Evolutionary conservation across 192 early-diverging fungal genomes (phyloP).

Genomic region (Coemansia erecta): DNA sequence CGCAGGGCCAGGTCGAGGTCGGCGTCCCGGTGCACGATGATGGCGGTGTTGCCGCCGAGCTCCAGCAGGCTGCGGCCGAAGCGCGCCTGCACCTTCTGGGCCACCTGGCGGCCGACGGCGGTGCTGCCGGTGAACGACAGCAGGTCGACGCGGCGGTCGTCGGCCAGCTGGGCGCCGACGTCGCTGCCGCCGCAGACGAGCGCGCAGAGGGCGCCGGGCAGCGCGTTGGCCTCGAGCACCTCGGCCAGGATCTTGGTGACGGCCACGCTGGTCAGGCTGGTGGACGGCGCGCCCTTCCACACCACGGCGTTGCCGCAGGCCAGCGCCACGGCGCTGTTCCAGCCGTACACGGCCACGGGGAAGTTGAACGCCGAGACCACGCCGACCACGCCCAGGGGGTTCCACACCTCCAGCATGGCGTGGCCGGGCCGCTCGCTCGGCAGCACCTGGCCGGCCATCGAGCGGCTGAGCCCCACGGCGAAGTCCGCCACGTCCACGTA

Average conservation of each 20-base stretch:
- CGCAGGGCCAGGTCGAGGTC: slow-evolving; percentile 86
- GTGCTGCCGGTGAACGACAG: slow-evolving; percentile 94
- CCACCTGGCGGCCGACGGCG: slow-evolving; percentile 72
- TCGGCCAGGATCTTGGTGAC: slow-evolving; percentile 82
- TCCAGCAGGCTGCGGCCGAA: slow-evolving; percentile 89
- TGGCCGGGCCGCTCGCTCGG: slow-evolving; percentile 91
- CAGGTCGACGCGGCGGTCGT: slow-evolving; percentile 69
- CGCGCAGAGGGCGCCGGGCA: slow-evolving; percentile 82
- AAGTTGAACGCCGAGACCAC: slow-evolving; percentile 97
- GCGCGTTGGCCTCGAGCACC: slow-evolving; percentile 74
- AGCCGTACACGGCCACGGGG: slow-evolving; percentile 88
- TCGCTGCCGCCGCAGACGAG: slow-evolving; percentile 82
- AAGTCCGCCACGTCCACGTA: slow-evolving; percentile 95
- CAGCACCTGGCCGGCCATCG: slow-evolving; percentile 77
- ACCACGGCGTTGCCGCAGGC: slow-evolving; percentile 89
- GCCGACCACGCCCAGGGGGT: slow-evolving; percentile 88
- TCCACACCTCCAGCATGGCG: slow-evolving; percentile 94
- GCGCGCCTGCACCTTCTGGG: slow-evolving; percentile 72
- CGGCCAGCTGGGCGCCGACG: slow-evolving; percentile 73
- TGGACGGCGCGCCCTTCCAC: slow-evolving; percentile 86
- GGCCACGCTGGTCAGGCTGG: slow-evolving; percentile 79
- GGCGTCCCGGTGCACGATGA: slow-evolving; percentile 89
- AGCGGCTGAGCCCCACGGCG: slow-evolving; percentile 81
- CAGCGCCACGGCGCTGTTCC: slow-evolving; percentile 88
- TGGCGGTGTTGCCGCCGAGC: slow-evolving; percentile 94